A percentile compares a stretch with the other conserved stretches of the same genome.
phyloP scores from a whole-genome alignment of 129 eudicot genomes.

The Sambucus nigra region DNA sequence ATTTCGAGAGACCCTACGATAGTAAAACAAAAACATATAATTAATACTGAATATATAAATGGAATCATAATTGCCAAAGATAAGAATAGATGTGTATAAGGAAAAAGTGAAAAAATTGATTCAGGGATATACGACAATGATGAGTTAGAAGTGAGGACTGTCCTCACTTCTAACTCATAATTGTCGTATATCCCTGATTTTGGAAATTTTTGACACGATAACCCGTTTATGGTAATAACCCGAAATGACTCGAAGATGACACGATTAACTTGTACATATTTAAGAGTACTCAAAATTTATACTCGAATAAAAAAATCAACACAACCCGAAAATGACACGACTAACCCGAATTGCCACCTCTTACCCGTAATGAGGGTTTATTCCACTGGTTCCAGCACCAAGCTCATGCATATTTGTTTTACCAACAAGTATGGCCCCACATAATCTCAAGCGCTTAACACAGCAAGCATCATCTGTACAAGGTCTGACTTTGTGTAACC shows the following conservation, averaged over 20 bases:
- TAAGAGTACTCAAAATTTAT: no score
- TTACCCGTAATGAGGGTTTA: slow-evolving; percentile 96
- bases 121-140: neutral
- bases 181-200: no score
- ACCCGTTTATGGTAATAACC: no score
- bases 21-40: neutral
- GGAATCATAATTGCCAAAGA: no score
- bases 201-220: no score
- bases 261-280: no score
- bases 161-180: no score
- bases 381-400: slow-evolving; percentile 97
- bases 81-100: neutral
- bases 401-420: slow-evolving; percentile 99
- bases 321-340: no score
- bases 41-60: no score
- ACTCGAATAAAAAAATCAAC: no score
- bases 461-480: slow-evolving; percentile 81
- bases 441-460: slow-evolving; percentile 56
- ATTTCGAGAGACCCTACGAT: slow-evolving; percentile 54
- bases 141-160: neutral
- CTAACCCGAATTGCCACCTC: no score
- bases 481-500: slow-evolving; percentile 72
- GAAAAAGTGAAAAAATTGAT: neutral
- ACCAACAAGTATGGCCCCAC: slow-evolving; percentile 90
- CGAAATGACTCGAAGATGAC: no score